phyloP scores from a whole-genome alignment of 2,329 filamentous ascomycete species.

The Colletotrichum tropicale region DNA sequence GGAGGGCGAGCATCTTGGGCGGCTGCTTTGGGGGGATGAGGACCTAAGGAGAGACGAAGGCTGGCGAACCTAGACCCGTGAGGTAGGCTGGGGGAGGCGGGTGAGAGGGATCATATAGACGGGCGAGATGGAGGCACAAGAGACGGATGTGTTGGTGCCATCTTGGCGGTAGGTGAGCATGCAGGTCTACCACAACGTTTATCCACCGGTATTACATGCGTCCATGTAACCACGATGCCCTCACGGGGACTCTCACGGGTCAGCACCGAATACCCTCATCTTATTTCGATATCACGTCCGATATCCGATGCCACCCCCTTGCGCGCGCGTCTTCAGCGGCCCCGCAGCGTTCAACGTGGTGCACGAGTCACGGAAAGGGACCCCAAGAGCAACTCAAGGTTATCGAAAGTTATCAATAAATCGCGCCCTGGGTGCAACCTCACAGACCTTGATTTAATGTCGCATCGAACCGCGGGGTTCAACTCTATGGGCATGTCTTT shows the following conservation, averaged over 20 bases:
- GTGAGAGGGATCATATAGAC: not conserved
- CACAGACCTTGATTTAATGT: not conserved
- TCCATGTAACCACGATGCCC: not conserved
- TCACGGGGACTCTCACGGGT: not conserved
- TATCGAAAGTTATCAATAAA: not conserved
- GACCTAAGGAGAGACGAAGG: not conserved
- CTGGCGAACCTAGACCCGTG: not conserved
- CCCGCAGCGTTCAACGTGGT: not conserved
- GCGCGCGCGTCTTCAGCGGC: not conserved
- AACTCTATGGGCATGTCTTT: not conserved
- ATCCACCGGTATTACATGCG: not conserved
- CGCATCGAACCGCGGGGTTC: constrained; percentile 11
- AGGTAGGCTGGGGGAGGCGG: not conserved
- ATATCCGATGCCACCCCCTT: not conserved
- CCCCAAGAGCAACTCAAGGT: not conserved
- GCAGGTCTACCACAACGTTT: not conserved
- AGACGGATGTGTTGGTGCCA: not conserved
- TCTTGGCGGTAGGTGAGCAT: not conserved
- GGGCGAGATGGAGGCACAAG: not conserved
- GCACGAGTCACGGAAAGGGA: constrained; percentile 10
- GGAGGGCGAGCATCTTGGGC: constrained; percentile 8
- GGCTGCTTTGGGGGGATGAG: not conserved
- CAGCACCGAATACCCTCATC: not conserved
- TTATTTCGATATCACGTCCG: not conserved
- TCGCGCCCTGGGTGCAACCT: not conserved